Evolutionary conservation across 176 grass and related monocot species (phyloP), one percentile per base, ranked within the genome.

Genomic region (Thalia dealbata): DNA sequence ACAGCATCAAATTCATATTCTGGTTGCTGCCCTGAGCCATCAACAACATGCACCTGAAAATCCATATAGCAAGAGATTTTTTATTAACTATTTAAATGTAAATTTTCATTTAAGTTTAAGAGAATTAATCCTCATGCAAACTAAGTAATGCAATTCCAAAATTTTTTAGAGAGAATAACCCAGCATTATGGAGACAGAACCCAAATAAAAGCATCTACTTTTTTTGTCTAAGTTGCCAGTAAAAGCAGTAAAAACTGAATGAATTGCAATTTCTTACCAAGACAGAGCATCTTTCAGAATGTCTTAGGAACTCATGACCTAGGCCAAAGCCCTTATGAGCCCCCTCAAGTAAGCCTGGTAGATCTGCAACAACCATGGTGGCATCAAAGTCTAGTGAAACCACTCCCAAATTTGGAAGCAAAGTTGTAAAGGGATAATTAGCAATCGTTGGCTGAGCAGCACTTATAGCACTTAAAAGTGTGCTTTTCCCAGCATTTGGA

Each of bases 401-500:
- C 21, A 96, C 93, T 71, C 89, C 89, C 82, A 96, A 83, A 82
- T 96, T 96, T 67, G 93, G 93, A 61, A 96, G 87, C 45, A 96
- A 84, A 41, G 89, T 96, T 21, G 93, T 96, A 69, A 96, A 96
- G 22, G 93, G 93, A 77, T 96, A 96, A 82, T 87, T 96, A 64
- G 93, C 93, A 82, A 96, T 96, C 44, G 85, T 83, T 85, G 93
- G 93, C 50, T 92, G 84, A 66, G 93, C 93, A 80, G 89, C 93
- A 63, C 73, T 90, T 73, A 97, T 84, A 61, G 78, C 93, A 65
- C 86, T 86, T 78, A 97, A 80, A 22, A 97, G 87, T 60, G 87
- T 97, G 85, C 93, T 97, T 82, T 97, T 97, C 62, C 93, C 93
- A 65, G 93, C 93, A 86, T 97, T 97, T 72, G 93, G 93, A 75